Conservation (phyloP, 2,329 filamentous ascomycete species). For the Ceratocystis eucalypticola region DNA sequence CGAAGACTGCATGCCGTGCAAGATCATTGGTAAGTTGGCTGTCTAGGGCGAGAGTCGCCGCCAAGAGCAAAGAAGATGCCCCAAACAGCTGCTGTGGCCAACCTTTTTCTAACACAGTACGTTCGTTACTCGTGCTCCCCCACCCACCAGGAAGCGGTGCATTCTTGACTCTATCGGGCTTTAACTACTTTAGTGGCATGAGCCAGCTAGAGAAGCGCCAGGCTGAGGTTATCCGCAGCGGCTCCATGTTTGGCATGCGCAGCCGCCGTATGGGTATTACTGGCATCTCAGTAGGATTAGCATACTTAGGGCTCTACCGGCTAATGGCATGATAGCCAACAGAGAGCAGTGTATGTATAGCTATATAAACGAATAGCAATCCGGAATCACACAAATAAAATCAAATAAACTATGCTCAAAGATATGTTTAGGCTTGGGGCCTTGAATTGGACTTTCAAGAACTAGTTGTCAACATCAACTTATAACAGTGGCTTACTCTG, state of each 20-base stretch:
- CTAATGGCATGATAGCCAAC: conserved; percentile 8
- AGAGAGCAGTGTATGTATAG: no score
- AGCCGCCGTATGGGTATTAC: conserved; percentile 55
- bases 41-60: neutral
- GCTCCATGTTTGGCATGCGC: conserved; percentile 58
- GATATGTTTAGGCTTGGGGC: neutral
- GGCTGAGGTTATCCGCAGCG: conserved; percentile 52
- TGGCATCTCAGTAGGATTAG: conserved; percentile 51
- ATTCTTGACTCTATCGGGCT: conserved; percentile 61
- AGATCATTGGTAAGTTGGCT: conserved; percentile 48
- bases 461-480: no score
- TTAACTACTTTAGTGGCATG: conserved; percentile 65
- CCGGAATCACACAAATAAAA: no score
- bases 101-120: conserved; percentile 4
- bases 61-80: neutral
- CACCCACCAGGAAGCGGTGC: conserved; percentile 50
- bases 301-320: conserved; percentile 58
- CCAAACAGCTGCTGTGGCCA: neutral
- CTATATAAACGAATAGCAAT: no score
- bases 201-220: conserved; percentile 55
- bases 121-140: neutral
- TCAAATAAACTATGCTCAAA: no score
- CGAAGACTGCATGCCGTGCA: conserved; percentile 59
- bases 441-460: neutral
- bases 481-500: no score